Evolutionary conservation across 768 basidiomycete species (phyloP).

Genomic region (Candolleomyces aberdarensis): DNA sequence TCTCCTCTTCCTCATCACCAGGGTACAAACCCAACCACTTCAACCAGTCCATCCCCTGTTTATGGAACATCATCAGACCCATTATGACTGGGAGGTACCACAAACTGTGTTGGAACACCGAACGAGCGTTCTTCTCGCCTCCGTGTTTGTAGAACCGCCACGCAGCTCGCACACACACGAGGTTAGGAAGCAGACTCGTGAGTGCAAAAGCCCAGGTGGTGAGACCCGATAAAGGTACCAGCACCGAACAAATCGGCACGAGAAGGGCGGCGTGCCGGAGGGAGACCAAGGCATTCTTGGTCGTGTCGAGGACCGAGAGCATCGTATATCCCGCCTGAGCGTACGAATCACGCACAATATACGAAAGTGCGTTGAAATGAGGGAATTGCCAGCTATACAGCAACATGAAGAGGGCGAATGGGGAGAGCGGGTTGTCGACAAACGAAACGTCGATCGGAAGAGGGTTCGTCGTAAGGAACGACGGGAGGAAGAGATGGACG

Average conservation of each 20-base stretch:
- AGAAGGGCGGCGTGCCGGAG: conserved; percentile 80
- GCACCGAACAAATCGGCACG: conserved; percentile 71
- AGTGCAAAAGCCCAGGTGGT: conserved; percentile 90
- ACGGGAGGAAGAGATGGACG: conserved; percentile 56
- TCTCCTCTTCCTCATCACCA: conserved; percentile 17
- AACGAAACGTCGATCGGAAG: conserved; percentile 40
- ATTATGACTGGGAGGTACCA: conserved; percentile 91
- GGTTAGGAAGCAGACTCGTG: conserved; percentile 74
- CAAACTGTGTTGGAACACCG: conserved; percentile 74
- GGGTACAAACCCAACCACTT: conserved; percentile 51
- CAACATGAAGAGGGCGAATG: conserved; percentile 76
- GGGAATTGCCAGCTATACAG: conserved; percentile 99
- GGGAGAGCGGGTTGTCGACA: conserved; percentile 78
- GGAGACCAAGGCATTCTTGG: conserved; percentile 80
- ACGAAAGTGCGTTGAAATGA: conserved; percentile 92
- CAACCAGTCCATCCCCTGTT: conserved; percentile 79
- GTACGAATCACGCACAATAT: conserved; percentile 84
- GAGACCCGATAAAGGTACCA: conserved; percentile 85
- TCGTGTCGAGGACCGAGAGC: conserved; percentile 78
- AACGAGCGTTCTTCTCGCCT: conserved; percentile 74
- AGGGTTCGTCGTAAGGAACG: conserved; percentile 43
- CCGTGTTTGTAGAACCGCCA: conserved; percentile 71
- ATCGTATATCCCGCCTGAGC: conserved; percentile 93
- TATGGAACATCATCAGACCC: conserved; percentile 93
- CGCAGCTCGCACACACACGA: conserved; percentile 62